Base-by-base conservation (phyloP, 2,329 filamentous ascomycete species). In the Cladosporium sp. region DNA sequence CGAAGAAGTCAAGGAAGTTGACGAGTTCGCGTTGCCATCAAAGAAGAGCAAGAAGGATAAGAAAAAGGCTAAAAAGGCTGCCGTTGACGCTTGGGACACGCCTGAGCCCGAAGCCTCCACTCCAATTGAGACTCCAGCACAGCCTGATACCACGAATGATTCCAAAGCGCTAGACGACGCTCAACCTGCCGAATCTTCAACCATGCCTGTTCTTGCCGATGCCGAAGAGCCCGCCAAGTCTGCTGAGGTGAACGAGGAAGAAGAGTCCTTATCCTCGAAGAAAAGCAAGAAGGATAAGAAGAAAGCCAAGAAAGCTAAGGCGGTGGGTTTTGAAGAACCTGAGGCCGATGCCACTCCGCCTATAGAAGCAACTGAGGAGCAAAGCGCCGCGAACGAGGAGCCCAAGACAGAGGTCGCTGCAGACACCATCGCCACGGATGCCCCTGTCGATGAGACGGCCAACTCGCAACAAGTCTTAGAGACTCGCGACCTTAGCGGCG, bases 251-350 rank as follows among this genome's bases (percentile, higher is more conserved):
- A 39, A 39, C 11, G 17, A 19, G 3, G 18, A 39, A 12, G 37
- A 39, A 20, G 37, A 39, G 13, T 39, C 20, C 12, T 13, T 17
- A 11, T 17, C 37, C 13, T 7, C 37, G 11, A 39, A 39, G 37
- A 39, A 39, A 13, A 39, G 37, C 37, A 72, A 73, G 60, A 74
- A 73, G 48, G 67, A 70, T 18, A 73, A 72, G 58, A 70, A 70
- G 41, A 73, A 73, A 53, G 63, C 60, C 1, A 62, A 57, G 53
- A 53, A 53, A 9, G 13, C 37, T 8, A 41, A 40, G 18, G 37
- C 15, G 13, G 22, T n/a, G 12, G 43, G n/a, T 17, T 41, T 11
- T 11, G 37, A 49, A 17, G 37, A 40, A 7, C 11, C 24, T n/a
- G 7, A n/a, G 13, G 7, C 34, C 34, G 13, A 18, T 5, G n/a